Evolutionary conservation across 2,329 filamentous ascomycete species (phyloP).

Genomic region (Coniochaeta pulveracea): DNA sequence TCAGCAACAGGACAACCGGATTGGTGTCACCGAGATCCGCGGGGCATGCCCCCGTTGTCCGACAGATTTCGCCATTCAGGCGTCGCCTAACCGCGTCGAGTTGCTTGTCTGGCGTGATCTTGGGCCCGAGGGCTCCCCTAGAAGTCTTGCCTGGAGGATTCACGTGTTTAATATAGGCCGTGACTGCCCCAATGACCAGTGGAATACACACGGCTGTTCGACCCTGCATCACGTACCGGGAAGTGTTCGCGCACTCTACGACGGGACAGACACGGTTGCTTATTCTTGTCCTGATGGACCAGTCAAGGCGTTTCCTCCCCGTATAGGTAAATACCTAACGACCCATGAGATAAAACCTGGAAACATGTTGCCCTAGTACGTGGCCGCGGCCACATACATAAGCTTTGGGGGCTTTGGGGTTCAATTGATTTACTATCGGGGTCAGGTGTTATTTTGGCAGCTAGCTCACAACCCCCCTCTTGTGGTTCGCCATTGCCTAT

Average conservation of each 20-base stretch:
- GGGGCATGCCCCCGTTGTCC: constrained; percentile 1
- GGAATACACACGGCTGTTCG: background rate
- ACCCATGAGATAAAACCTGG: no score
- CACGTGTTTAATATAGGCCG: background rate
- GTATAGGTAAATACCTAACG: no score
- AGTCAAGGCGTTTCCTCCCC: no score
- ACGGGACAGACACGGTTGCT: background rate
- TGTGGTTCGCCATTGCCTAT: no score
- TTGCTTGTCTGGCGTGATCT: background rate
- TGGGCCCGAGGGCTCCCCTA: background rate
- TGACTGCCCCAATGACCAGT: background rate
- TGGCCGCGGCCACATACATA: no score
- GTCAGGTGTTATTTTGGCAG: no score
- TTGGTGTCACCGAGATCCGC: background rate
- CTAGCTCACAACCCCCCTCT: no score
- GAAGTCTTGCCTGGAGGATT: background rate
- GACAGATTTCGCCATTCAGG: constrained; percentile 2
- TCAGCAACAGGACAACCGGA: background rate
- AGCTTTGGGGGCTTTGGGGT: no score
- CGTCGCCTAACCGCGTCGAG: background rate
- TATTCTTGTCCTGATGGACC: no score
- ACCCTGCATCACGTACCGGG: constrained; percentile 1
- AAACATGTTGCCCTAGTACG: no score
- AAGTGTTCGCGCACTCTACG: background rate
- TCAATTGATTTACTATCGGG: no score